These are phyloP conservation scores for Backusella parvicylindrica DNA, from an alignment of 192 early-diverging fungal genomes.

Conservation along the genomic window DNA sequence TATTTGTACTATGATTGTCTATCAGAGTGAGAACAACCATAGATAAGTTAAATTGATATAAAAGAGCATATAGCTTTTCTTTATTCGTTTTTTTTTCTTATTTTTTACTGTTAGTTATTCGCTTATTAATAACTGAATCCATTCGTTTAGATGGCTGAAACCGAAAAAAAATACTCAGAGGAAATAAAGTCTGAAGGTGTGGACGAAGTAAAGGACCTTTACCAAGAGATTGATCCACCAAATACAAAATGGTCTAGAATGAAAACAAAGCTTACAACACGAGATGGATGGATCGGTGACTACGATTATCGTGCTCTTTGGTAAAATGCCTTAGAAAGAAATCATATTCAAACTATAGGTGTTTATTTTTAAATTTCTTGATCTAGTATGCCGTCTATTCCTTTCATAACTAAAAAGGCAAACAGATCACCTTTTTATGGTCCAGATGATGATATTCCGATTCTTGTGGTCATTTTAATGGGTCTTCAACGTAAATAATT, in stretches of 20 bases:
- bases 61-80: not conserved
- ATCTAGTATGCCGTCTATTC: constrained; percentile 34
- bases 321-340: not conserved
- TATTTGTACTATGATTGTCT: not conserved
- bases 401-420: constrained; percentile 26
- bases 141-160: not conserved
- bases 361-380: not conserved
- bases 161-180: not conserved
- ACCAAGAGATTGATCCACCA: not conserved
- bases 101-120: not conserved
- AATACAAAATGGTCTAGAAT: not conserved
- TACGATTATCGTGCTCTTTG: constrained; percentile 41
- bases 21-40: not conserved
- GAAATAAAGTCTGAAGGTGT: not conserved
- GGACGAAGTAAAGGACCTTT: not conserved
- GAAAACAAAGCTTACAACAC: constrained; percentile 19
- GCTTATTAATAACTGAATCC: not conserved
- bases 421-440: constrained; percentile 40
- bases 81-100: not conserved
- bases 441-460: constrained; percentile 43
- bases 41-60: not conserved
- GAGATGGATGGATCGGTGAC: constrained; percentile 39
- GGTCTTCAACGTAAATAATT: constrained; percentile 21
- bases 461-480: constrained; percentile 40
- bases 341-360: not conserved